A percentile compares a stretch with the other conserved stretches of the same genome.
Evolutionary conservation across 2,329 filamentous ascomycete species (phyloP).

Genomic region (Botrytis fabae): DNA sequence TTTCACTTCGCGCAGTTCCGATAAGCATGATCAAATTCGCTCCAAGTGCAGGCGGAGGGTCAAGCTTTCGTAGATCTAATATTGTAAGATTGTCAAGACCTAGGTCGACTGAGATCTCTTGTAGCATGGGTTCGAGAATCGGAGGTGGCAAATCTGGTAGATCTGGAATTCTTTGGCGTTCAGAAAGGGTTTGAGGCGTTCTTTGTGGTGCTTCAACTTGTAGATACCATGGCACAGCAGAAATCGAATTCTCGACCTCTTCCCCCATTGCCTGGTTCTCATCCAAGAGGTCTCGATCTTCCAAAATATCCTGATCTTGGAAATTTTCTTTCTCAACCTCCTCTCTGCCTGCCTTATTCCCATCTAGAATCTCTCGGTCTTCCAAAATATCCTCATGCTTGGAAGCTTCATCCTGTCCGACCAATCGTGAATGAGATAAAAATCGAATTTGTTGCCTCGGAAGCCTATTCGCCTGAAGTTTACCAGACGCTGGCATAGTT

Average conservation of each 20-base stretch:
- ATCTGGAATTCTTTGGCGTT: conserved; percentile 59
- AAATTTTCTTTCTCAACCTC: conserved; percentile 8
- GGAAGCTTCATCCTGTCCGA: conserved; percentile 7
- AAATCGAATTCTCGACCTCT: conserved; percentile 27
- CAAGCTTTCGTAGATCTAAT: conserved; percentile 78
- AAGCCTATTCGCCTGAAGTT: background rate
- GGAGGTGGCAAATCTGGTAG: conserved; percentile 62
- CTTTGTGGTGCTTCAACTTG: conserved; percentile 59
- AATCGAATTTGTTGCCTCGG: conserved; percentile 23
- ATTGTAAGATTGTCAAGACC: conserved; percentile 80
- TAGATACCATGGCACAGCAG: conserved; percentile 78
- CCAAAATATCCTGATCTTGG: background rate
- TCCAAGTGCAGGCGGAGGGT: conserved; percentile 84
- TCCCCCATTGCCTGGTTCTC: conserved; percentile 26
- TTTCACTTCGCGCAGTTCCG: conserved; percentile 86
- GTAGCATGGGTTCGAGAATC: conserved; percentile 69
- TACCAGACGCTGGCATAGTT: conserved; percentile 8
- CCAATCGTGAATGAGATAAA: conserved; percentile 25
- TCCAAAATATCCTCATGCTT: background rate
- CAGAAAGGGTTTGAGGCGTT: conserved; percentile 45
- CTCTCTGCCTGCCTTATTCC: background rate
- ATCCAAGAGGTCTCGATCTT: background rate
- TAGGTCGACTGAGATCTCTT: conserved; percentile 79
- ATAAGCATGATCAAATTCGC: conserved; percentile 90
- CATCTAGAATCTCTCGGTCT: background rate